Evolutionary conservation across 257 asterid species (phyloP).

Genomic region (Eustoma russellianum): DNA sequence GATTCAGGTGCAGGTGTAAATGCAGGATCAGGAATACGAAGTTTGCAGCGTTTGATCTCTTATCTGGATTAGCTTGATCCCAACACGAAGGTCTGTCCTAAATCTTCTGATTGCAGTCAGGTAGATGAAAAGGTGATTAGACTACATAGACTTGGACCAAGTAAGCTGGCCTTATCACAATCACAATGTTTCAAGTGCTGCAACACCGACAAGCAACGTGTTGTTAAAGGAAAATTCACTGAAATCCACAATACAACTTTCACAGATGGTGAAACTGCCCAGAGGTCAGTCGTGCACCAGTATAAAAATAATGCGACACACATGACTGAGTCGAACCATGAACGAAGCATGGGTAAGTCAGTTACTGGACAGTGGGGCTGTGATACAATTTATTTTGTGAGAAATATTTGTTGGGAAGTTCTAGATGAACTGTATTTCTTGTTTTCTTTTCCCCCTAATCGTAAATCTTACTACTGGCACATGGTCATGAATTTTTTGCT

Average conservation of each 20-base stretch:
- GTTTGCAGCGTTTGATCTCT: slow-evolving; percentile 51
- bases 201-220: slow-evolving; percentile 18
- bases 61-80: slow-evolving; percentile 74
- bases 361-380: neutral
- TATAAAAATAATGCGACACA: slow-evolving; percentile 9
- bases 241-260: slow-evolving; percentile 7
- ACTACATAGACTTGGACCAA: slow-evolving; percentile 32
- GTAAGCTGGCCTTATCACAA: slow-evolving; percentile 14
- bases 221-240: slow-evolving; percentile 18
- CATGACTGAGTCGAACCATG: slow-evolving; percentile 3
- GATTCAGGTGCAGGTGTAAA: slow-evolving; percentile 81
- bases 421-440: neutral
- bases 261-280: slow-evolving; percentile 8
- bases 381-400: too few relatives aligned
- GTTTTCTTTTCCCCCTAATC: neutral
- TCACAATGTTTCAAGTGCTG: slow-evolving; percentile 20
- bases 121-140: slow-evolving; percentile 26
- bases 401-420: too few relatives aligned
- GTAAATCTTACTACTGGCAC: neutral
- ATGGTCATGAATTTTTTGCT: slow-evolving; percentile 9
- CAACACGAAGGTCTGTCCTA: slow-evolving; percentile 49
- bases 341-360: slow-evolving; percentile 10
- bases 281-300: slow-evolving; percentile 4
- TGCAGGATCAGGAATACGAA: slow-evolving; percentile 47
- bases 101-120: slow-evolving; percentile 30